Conservation (phyloP, 768 basidiomycete genomes). For the Boletus edulis region DNA sequence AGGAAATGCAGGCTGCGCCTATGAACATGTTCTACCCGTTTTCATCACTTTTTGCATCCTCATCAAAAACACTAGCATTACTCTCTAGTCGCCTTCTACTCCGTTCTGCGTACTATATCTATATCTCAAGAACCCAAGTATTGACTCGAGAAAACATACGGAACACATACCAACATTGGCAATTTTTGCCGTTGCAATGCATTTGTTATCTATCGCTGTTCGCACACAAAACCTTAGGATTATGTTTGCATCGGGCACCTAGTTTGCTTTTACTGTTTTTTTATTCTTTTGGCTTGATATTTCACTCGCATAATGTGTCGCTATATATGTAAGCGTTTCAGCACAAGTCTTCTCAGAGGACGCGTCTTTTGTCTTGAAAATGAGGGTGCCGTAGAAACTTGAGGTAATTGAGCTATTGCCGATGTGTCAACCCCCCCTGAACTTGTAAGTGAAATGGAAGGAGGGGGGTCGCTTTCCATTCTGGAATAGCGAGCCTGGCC, state of each 20-base stretch:
- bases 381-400: too few relatives aligned
- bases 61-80: slow-evolving; percentile 28
- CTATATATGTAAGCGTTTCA: background rate
- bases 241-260: slow-evolving; percentile 27
- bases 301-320: slow-evolving; percentile 12
- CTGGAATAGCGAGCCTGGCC: slow-evolving; percentile 16
- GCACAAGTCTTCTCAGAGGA: background rate
- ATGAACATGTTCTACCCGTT: slow-evolving; percentile 16
- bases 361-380: background rate
- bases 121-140: slow-evolving; percentile 34
- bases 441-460: slow-evolving; percentile 13
- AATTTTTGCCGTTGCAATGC: slow-evolving; percentile 26
- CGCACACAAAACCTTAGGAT: slow-evolving; percentile 23
- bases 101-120: slow-evolving; percentile 35
- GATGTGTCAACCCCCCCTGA: slow-evolving; percentile 12
- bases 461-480: slow-evolving; percentile 32
- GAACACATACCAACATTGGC: slow-evolving; percentile 34
- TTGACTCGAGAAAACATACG: slow-evolving; percentile 31
- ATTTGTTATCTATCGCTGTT: slow-evolving; percentile 34
- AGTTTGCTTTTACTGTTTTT: slow-evolving; percentile 14
- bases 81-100: slow-evolving; percentile 27
- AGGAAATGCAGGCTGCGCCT: slow-evolving; percentile 23
- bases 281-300: slow-evolving; percentile 7
- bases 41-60: slow-evolving; percentile 19
- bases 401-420: background rate